phyloP scores from a whole-genome alignment of 768 basidiomycete species.

The Rhizopogon rudus region DNA sequence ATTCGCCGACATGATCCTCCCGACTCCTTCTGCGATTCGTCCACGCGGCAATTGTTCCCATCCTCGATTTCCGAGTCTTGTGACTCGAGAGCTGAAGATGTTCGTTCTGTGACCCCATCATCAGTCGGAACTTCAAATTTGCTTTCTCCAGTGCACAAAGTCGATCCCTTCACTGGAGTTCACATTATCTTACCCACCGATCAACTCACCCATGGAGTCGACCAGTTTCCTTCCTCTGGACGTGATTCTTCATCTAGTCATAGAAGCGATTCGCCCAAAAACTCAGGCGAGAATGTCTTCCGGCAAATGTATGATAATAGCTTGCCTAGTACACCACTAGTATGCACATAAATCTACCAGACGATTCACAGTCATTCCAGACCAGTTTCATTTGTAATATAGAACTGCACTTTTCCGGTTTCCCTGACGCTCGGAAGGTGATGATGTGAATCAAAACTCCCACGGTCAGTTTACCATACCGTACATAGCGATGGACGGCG shows the following conservation, averaged over 20 bases:
- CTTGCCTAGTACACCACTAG: neutral
- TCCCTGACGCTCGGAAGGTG: neutral
- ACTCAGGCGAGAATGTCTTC: neutral
- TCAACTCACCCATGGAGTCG: neutral
- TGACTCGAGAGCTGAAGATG: constrained; percentile 3
- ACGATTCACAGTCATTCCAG: constrained; percentile 4
- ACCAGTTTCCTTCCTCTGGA: neutral
- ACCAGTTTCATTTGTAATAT: constrained; percentile 3
- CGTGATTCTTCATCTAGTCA: neutral
- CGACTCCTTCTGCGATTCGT: constrained; percentile 1
- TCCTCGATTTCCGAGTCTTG: constrained; percentile 1
- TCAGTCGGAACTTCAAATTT: constrained; percentile 12
- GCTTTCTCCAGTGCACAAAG: constrained; percentile 6
- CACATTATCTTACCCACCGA: neutral
- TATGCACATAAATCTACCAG: neutral
- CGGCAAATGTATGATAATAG: constrained; percentile 8
- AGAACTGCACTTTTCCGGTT: neutral
- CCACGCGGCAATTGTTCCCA: constrained; percentile 6
- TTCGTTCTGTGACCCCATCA: constrained; percentile 8
- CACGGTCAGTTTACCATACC: neutral
- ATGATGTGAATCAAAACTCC: neutral
- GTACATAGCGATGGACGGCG: constrained; percentile 15
- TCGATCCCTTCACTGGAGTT: constrained; percentile 5
- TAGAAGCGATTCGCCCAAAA: neutral
- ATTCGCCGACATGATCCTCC: neutral